Evolutionary conservation across 2,329 filamentous ascomycete species (phyloP).

Genomic region (Colletotrichum orchidophilum): DNA sequence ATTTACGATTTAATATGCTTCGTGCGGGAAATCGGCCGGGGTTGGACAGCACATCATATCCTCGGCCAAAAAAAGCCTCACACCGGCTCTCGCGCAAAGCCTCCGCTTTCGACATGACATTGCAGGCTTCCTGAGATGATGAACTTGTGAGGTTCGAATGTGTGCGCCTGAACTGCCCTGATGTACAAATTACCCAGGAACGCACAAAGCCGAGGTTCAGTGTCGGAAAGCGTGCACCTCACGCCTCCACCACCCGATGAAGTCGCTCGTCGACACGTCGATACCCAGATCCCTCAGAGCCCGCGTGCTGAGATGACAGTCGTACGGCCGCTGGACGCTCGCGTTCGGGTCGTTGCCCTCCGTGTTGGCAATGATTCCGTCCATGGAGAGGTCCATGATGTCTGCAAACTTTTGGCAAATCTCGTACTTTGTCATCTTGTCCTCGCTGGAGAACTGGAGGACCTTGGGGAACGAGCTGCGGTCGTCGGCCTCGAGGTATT

Average conservation of each 20-base stretch:
- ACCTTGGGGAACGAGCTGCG: constrained; percentile 69
- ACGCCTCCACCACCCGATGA: constrained; percentile 82
- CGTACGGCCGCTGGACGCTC: constrained; percentile 81
- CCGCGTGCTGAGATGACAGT: constrained; percentile 86
- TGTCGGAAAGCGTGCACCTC: constrained; percentile 68
- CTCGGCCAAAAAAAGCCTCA: not conserved
- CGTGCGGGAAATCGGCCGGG: not conserved
- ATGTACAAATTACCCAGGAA: not conserved
- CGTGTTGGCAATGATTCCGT: constrained; percentile 74
- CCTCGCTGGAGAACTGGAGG: constrained; percentile 88
- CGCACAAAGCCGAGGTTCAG: constrained; percentile 42
- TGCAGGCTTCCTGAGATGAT: not conserved
- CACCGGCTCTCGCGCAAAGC: not conserved
- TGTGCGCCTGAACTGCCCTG: not conserved
- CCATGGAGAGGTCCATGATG: constrained; percentile 78
- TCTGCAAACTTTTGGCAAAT: constrained; percentile 83
- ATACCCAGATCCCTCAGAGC: constrained; percentile 78
- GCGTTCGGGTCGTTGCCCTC: constrained; percentile 78
- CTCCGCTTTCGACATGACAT: not conserved
- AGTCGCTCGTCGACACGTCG: constrained; percentile 77
- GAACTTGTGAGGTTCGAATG: not conserved
- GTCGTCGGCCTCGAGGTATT: constrained; percentile 67
- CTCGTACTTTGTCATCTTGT: constrained; percentile 88
- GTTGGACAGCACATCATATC: not conserved
- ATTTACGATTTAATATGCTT: not conserved